Evolutionary conservation across 2,329 filamentous ascomycete species (phyloP), one percentile per base, ranked within the genome.

Genomic region (Alternaria metachromatica): DNA sequence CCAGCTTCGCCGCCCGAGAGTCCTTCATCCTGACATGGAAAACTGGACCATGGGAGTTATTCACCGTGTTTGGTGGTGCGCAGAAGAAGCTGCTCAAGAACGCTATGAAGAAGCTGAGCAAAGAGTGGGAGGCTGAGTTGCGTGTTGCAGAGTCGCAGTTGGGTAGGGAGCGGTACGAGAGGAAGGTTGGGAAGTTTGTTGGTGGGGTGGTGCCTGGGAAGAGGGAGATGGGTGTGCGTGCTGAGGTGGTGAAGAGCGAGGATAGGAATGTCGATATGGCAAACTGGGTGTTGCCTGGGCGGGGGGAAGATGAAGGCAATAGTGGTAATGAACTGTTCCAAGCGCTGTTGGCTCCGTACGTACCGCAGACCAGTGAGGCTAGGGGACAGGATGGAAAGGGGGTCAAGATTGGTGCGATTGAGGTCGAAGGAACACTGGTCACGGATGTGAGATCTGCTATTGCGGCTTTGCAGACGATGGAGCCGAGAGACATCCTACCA

Each of bases 51-150:
- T 69, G 63, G 20, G 70, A 70, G 2, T 41, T 74, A 13, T 73
- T 69, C 46, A 51, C 20, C 3, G 33, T 63, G 0, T 41, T 62
- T 28, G n/a, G 28, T 2, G 51, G 64, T 0, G 49, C 55, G 20
- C 67, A 72, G 62, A 65, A 67, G 63, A 68, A 67, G 33, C 5
- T 65, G n/a, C 28, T 74, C 20, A 67, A 71, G 60, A 62, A 46
- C 2, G 56, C 55, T 12, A 62, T 69, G 60, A 68, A 66, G 60
- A 30, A 20, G 2, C 30, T 71, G 28, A 55, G 15, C 4, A 33
- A 26, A 25, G 64, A 62, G 18, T 72, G 69, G 71, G 61, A 67
- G 21, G 20, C 1, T 0, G 66, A 67, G 26, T 25, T 72, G 4
- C 56, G 63, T 7, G 6, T 8, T 8, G 60, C 55, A 37, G 55